phyloP scores from a whole-genome alignment of 768 basidiomycete species.

The Psilocybe tampanensis region DNA sequence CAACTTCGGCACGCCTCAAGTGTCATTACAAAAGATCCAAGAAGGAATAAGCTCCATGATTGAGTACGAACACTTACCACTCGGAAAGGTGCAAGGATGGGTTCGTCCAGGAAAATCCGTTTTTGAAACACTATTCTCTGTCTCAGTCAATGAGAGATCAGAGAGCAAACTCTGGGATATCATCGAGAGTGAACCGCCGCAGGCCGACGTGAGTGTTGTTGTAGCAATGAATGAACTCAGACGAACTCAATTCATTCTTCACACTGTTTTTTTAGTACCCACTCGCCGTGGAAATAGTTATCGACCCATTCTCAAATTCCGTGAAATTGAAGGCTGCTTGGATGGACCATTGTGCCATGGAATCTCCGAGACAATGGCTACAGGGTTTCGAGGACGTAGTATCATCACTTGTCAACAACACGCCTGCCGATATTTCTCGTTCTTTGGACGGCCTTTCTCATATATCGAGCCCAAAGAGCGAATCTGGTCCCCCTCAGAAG shows the following conservation, averaged over 20 bases:
- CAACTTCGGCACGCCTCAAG: conserved; percentile 19
- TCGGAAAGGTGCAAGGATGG: conserved; percentile 35
- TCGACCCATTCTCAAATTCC: conserved; percentile 25
- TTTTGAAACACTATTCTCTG: conserved; percentile 35
- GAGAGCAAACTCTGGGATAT: conserved; percentile 27
- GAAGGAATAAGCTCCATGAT: conserved; percentile 27
- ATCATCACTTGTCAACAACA: conserved; percentile 11
- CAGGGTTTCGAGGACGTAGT: conserved; percentile 25
- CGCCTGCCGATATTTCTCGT: conserved; percentile 7
- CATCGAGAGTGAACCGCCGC: conserved; percentile 30
- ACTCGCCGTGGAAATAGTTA: conserved; percentile 32
- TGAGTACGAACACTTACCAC: conserved; percentile 33
- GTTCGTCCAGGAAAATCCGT: conserved; percentile 30
- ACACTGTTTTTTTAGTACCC: conserved; percentile 29
- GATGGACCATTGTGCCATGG: conserved; percentile 16
- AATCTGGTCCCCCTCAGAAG: not conserved
- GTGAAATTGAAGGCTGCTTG: conserved; percentile 28
- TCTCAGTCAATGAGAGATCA: conserved; percentile 24
- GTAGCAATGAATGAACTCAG: too few relatives aligned
- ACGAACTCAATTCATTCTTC: too few relatives aligned
- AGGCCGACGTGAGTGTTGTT: conserved; percentile 32
- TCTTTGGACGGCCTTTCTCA: conserved; percentile 1
- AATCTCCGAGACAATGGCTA: conserved; percentile 19
- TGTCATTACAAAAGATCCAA: conserved; percentile 26
- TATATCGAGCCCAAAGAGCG: not conserved